These are phyloP conservation scores for Exobasidium rhododendri DNA, from an alignment of 1,284 basidiomycete species.

Conservation along the genomic window DNA sequence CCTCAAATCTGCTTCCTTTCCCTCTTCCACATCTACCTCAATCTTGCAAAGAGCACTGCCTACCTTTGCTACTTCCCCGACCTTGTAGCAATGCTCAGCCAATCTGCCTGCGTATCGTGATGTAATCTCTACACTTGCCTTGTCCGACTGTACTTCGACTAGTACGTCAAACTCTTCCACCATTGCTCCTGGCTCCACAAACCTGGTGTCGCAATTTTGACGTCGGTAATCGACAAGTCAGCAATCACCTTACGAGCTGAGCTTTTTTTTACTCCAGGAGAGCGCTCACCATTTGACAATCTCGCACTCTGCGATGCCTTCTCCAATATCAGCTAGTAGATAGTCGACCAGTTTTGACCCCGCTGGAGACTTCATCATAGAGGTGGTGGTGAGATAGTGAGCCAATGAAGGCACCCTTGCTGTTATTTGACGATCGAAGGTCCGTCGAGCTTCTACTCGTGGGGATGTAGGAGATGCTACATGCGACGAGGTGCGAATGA, in stretches of 20 bases:
- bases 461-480: no score
- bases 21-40: constrained; percentile 67
- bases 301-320: constrained; percentile 62
- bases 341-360: constrained; percentile 59
- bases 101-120: constrained; percentile 79
- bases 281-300: constrained; percentile 50
- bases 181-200: constrained; percentile 62
- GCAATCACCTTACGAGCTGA: no score
- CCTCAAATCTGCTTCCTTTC: constrained; percentile 29
- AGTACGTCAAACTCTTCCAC: constrained; percentile 79
- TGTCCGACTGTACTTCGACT: constrained; percentile 92
- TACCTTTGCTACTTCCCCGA: constrained; percentile 82
- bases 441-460: no score
- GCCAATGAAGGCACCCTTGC: no score
- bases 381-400: no score
- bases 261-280: no score
- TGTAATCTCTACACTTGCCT: constrained; percentile 89
- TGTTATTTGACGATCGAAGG: no score
- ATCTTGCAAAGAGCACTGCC: constrained; percentile 79
- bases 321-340: constrained; percentile 91
- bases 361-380: no score
- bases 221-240: no score
- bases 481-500: no score
- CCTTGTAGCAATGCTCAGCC: constrained; percentile 69
- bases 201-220: no score